Base-by-base conservation (phyloP, 805 yeast genomes). In the Pichia californica region DNA sequence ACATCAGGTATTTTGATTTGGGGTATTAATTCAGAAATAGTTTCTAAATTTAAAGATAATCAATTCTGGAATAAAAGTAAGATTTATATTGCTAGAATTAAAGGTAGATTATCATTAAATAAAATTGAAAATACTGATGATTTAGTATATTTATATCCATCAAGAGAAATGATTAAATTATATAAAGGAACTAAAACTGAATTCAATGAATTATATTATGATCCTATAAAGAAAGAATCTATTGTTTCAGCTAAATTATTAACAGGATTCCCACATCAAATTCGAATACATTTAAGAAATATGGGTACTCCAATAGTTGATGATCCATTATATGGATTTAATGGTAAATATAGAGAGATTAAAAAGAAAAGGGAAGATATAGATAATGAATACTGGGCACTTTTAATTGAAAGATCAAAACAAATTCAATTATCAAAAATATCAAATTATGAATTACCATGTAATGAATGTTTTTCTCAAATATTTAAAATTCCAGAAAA, bases 211-310 rank as follows among this genome's bases (percentile, higher is more conserved):
- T 3, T 57, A 1, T 13, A 23, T 15, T 71, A 70, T 50, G 54
- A 57, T 47, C 29, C 41, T 2, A 42, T 46, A 5, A 31, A 38
- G 14, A 47, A 56, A 30, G 47, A 71, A 48, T 69, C 75, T 43
- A 51, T 74, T 1, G 71, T 76, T 3, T 32, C 51, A 40, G 75
- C 79, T 47, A 51, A 52, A 25, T 77, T 79, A 0, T 41, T 65
- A 3, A 67, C 76, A 1, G 81, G 81, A 0, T 66, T 69, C 39
- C 71, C 69, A 59, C 81, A 76, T 58, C 81, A 76, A 52, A 73
- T 76, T 18, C 58, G 81, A 13, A 73, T 76, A 7, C 81, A 76
- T 54, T 54, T 76, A 14, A 56, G 77, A 15, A 71, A 73, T 47
- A 43, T 74, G 40, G 71, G 71, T 0, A 52, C 46, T 40, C 67